Percentiles rank a stretch among this genome's conserved stretches.
Conservation (phyloP, 139 green algal genomes). For the Auxenochlorella pyrenoidosa region DNA sequence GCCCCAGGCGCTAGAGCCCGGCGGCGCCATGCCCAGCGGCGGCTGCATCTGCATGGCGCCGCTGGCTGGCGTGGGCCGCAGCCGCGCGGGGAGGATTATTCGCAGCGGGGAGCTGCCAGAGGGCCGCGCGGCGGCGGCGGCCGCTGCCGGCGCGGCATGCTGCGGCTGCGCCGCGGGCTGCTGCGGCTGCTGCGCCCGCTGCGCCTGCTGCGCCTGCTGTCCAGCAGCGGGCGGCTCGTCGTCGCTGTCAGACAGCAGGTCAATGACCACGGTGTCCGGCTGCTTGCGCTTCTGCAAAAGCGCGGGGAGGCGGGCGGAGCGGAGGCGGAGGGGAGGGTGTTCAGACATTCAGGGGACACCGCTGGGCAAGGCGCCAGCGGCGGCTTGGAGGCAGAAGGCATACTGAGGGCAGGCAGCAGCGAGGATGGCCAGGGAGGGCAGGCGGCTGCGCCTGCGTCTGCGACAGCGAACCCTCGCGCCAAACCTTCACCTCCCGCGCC, state of each 20-base stretch:
- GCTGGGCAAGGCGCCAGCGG: too few species aligned
- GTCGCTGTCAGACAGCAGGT: conserved; percentile 45
- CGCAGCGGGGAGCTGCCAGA: neutral
- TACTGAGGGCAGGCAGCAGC: too few species aligned
- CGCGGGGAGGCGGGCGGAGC: neutral
- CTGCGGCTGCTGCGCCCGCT: conserved; percentile 14
- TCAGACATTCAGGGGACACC: too few species aligned
- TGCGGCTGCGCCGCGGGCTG: neutral
- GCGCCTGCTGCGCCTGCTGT: neutral
- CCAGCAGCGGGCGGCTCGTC: neutral
- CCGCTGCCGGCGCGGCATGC: neutral
- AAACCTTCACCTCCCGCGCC: too few species aligned
- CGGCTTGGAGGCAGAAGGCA: too few species aligned
- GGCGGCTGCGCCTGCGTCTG: too few species aligned
- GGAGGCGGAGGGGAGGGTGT: neutral
- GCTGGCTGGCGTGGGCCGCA: neutral
- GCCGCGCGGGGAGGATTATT: conserved; percentile 10
- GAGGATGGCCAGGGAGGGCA: too few species aligned
- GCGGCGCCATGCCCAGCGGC: neutral
- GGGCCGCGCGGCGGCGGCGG: too few species aligned
- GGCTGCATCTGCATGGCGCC: neutral
- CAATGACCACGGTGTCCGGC: conserved; percentile 43
- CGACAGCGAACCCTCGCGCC: too few species aligned
- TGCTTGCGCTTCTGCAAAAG: conserved; percentile 25
- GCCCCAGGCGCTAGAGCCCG: neutral